Evolutionary conservation across 495 filamentous ascomycete genomes (phyloP).

Genomic region (Lasiosphaeria miniovina): DNA sequence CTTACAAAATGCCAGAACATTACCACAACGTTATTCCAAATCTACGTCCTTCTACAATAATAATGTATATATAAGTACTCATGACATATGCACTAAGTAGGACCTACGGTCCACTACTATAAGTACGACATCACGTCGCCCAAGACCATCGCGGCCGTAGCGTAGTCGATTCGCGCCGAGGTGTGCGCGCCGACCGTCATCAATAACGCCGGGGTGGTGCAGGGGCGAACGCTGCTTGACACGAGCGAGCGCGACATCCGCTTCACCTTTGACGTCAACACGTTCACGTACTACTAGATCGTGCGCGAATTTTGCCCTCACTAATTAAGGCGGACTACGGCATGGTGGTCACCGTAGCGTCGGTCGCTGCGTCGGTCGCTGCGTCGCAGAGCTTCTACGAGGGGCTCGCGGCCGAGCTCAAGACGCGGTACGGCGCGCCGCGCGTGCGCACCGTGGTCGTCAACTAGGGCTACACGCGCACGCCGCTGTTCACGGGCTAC

Average conservation of each 20-base stretch:
- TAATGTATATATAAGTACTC: background rate
- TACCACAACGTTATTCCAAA: too few relatives aligned
- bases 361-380: slow-evolving; percentile 58
- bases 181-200: slow-evolving; percentile 68
- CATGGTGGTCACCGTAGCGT: slow-evolving; percentile 72
- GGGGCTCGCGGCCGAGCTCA: slow-evolving; percentile 61
- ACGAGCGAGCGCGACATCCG: slow-evolving; percentile 53
- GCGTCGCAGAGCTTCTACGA: slow-evolving; percentile 67
- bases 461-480: slow-evolving; percentile 62
- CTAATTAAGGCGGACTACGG: slow-evolving; percentile 66
- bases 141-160: slow-evolving; percentile 44
- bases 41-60: too few relatives aligned
- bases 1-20: too few relatives aligned
- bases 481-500: slow-evolving; percentile 58
- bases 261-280: slow-evolving; percentile 71
- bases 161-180: slow-evolving; percentile 46
- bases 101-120: slow-evolving; percentile 56
- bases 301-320: slow-evolving; percentile 62
- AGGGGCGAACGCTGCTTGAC: slow-evolving; percentile 59
- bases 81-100: slow-evolving; percentile 21
- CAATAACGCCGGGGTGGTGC: slow-evolving; percentile 70
- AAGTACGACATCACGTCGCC: slow-evolving; percentile 62
- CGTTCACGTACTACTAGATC: slow-evolving; percentile 64
- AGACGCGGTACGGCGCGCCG: slow-evolving; percentile 58
- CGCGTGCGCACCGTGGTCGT: slow-evolving; percentile 64